phyloP scores from a whole-genome alignment of 2,329 filamentous ascomycete genomes.

The Curvularia eragrostidis region DNA sequence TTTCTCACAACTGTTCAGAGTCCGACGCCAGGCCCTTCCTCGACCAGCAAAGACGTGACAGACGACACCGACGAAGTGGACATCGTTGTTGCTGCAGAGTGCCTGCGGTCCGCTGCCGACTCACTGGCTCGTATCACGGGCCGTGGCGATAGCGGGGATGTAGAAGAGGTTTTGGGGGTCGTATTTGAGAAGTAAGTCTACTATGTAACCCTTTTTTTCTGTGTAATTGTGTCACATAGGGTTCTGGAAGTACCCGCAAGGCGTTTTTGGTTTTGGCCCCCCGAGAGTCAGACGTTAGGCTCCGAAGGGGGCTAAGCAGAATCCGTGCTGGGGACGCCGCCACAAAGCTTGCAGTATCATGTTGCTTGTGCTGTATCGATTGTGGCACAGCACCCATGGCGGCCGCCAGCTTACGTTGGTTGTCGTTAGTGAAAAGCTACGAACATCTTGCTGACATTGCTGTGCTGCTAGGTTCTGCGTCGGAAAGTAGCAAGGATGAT shows the following conservation, averaged over 20 bases:
- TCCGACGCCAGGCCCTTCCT: constrained; percentile 11
- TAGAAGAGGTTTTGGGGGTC: constrained; percentile 93
- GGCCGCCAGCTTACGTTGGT: constrained; percentile 14
- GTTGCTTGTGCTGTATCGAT: constrained; percentile 10
- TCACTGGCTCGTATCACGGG: constrained; percentile 80
- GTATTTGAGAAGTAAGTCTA: constrained; percentile 91
- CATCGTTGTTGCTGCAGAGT: constrained; percentile 88
- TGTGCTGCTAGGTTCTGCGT: constrained; percentile 32
- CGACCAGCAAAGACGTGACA: background rate
- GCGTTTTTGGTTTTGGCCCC: constrained; percentile 13
- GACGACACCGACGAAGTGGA: constrained; percentile 65
- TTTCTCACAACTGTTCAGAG: constrained; percentile 69
- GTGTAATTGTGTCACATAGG: background rate
- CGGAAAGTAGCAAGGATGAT: constrained; percentile 25
- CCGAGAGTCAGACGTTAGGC: constrained; percentile 11
- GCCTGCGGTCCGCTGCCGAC: constrained; percentile 67
- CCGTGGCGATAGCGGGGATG: constrained; percentile 81
- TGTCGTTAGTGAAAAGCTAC: background rate
- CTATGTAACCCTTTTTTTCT: background rate
- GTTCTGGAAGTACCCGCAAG: constrained; percentile 10
- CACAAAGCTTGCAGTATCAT: constrained; percentile 31
- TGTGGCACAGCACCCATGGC: constrained; percentile 10
- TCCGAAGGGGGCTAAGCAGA: constrained; percentile 8
- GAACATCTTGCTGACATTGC: constrained; percentile 11
- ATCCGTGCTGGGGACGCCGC: constrained; percentile 21